A percentile compares a stretch with the other conserved stretches of the same genome.
Evolutionary conservation across 129 eudicot species (phyloP).

Genomic region (Lactuca saligna): DNA sequence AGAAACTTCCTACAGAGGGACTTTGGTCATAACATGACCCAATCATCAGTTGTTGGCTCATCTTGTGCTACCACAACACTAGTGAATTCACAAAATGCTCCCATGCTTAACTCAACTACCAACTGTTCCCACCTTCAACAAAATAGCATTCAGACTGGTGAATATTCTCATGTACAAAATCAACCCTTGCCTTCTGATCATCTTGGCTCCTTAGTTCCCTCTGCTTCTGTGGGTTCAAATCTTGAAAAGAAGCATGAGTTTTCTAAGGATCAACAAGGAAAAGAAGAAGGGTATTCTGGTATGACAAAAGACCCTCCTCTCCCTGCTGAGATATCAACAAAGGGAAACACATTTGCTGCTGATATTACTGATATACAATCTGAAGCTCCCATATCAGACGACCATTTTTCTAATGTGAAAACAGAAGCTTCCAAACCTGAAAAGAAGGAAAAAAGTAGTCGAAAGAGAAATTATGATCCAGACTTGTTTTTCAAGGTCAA

Average conservation of each 20-base stretch:
- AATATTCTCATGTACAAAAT: slow-evolving; percentile 13
- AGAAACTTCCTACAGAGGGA: slow-evolving; percentile 57
- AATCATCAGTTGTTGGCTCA: slow-evolving; percentile 55
- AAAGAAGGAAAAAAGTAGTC: slow-evolving; percentile 44
- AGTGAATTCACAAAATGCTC: slow-evolving; percentile 52
- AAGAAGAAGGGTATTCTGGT: slow-evolving; percentile 18
- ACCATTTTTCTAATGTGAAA: slow-evolving; percentile 37
- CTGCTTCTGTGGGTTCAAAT: slow-evolving; percentile 17
- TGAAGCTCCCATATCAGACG: slow-evolving; percentile 31
- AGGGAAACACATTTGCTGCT: slow-evolving; percentile 20
- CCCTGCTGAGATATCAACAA: slow-evolving; percentile 24
- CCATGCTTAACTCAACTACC: slow-evolving; percentile 54
- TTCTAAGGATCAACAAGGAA: slow-evolving; percentile 17
- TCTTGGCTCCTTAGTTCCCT: slow-evolving; percentile 21
- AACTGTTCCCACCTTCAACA: slow-evolving; percentile 40
- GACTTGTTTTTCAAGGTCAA: slow-evolving; percentile 90
- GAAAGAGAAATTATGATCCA: slow-evolving; percentile 69
- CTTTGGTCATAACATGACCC: slow-evolving; percentile 48
- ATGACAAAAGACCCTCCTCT: slow-evolving; percentile 15
- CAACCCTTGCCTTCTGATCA: slow-evolving; percentile 24
- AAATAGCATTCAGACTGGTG: neutral
- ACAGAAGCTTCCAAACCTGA: slow-evolving; percentile 44
- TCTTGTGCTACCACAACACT: slow-evolving; percentile 60
- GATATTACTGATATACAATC: slow-evolving; percentile 37
- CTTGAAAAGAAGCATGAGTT: slow-evolving; percentile 22